Percentiles rank a stretch among this genome's conserved stretches.
Evolutionary conservation across 345 rosid species (phyloP).

Genomic region (Brassica nigra): DNA sequence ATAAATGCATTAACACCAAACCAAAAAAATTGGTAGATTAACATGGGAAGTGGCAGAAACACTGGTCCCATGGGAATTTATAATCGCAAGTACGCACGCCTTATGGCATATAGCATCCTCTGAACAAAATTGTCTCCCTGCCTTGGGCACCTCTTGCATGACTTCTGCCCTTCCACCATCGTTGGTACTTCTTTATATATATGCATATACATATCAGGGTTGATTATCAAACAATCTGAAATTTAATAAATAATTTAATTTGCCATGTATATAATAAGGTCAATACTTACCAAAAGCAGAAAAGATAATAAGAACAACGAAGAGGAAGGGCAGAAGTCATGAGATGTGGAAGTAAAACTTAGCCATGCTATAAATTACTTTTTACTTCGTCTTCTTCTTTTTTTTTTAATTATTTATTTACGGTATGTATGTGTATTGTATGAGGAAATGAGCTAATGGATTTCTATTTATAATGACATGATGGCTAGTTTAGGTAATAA

Average conservation of each 20-base stretch:
- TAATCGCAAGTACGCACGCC: background rate
- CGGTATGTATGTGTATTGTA: background rate
- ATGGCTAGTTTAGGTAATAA: background rate
- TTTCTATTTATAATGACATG: background rate
- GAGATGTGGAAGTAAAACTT: too few relatives aligned
- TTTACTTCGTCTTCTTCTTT: too few relatives aligned
- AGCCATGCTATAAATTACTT: too few relatives aligned
- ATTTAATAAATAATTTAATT: too few relatives aligned
- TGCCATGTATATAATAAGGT: too few relatives aligned
- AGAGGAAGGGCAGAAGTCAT: too few relatives aligned
- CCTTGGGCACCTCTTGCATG: background rate
- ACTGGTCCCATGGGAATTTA: background rate
- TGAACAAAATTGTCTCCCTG: background rate
- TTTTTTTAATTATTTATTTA: too few relatives aligned
- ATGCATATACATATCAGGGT: background rate
- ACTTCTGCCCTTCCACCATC: background rate
- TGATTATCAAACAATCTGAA: background rate
- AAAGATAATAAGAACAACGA: too few relatives aligned
- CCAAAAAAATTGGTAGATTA: background rate
- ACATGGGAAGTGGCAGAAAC: background rate
- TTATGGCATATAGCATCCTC: too few relatives aligned
- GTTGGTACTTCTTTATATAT: background rate
- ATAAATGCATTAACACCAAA: too few relatives aligned
- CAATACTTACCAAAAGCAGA: too few relatives aligned
- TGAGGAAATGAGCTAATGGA: background rate